Evolutionary conservation across 495 filamentous ascomycete species (phyloP).

Genomic region (Xylaria acuta): DNA sequence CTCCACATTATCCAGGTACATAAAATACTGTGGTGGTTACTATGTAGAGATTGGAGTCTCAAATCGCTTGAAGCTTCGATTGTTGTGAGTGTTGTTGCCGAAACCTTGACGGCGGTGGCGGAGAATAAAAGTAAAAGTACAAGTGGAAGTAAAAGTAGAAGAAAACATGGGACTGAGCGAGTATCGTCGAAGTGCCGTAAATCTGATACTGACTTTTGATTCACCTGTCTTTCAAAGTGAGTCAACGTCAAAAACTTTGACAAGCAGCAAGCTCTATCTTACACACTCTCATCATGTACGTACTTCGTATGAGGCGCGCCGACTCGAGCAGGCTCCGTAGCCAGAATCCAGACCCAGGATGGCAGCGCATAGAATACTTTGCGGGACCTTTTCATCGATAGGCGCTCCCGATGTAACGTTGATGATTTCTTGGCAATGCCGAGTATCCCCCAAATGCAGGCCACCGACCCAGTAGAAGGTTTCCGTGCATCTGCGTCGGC

Average conservation of each 20-base stretch:
- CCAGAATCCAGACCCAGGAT: constrained; percentile 12
- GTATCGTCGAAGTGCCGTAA: background rate
- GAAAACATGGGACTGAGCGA: background rate
- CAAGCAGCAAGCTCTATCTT: background rate
- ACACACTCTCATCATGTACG: background rate
- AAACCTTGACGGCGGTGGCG: background rate
- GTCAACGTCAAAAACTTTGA: background rate
- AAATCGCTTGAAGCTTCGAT: background rate
- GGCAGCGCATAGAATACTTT: background rate
- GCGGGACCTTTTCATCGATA: constrained; percentile 11
- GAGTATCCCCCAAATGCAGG: constrained; percentile 11
- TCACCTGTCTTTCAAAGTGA: background rate
- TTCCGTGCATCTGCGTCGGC: constrained; percentile 20
- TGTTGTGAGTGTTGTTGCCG: background rate
- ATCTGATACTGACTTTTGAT: background rate
- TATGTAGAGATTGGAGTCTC: background rate
- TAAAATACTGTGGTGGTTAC: background rate
- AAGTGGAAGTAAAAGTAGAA: background rate
- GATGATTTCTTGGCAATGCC: constrained; percentile 1
- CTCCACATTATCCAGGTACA: constrained; percentile 17
- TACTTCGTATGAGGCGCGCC: constrained; percentile 13
- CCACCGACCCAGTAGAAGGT: constrained; percentile 15
- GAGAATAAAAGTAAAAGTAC: background rate
- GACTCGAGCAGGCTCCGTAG: constrained; percentile 4
- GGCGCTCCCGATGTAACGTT: constrained; percentile 13